Evolutionary conservation across 2,329 filamentous ascomycete species (phyloP).

Genomic region (Fusarium tuaranense): DNA sequence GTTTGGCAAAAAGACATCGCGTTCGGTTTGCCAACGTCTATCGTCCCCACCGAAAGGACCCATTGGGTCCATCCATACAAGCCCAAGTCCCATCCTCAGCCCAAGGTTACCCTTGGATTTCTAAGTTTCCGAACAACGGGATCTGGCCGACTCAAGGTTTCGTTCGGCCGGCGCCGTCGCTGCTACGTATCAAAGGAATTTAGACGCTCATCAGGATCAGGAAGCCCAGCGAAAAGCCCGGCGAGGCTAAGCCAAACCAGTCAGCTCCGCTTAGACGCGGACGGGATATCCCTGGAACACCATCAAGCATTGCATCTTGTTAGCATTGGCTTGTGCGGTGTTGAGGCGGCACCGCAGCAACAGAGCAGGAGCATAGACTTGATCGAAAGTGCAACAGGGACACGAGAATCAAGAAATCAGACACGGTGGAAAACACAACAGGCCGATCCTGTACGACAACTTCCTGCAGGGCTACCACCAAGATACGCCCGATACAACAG

Average conservation of each 20-base stretch:
- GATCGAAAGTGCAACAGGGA: conserved; percentile 5
- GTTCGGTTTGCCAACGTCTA: conserved; percentile 11
- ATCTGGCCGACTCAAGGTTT: conserved; percentile 22
- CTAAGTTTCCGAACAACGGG: conserved; percentile 17
- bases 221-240: conserved; percentile 25
- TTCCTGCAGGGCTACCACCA: neutral
- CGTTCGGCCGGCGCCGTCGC: conserved; percentile 27
- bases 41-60: conserved; percentile 10
- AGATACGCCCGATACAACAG: neutral
- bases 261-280: conserved; percentile 27
- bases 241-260: conserved; percentile 30
- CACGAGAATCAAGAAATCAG: conserved; percentile 3
- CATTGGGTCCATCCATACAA: conserved; percentile 33
- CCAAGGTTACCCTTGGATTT: conserved; percentile 32
- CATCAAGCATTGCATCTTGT: neutral
- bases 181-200: conserved; percentile 16
- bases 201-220: conserved; percentile 18
- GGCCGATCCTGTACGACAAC: neutral
- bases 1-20: conserved; percentile 6
- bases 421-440: neutral
- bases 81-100: conserved; percentile 21
- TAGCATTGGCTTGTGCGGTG: conserved; percentile 14
- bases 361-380: neutral
- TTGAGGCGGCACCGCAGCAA: conserved; percentile 17
- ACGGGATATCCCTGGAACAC: conserved; percentile 27